These are phyloP conservation scores for Corymbia maculata DNA, from an alignment of 345 rosid species.

Conservation along the genomic window DNA sequence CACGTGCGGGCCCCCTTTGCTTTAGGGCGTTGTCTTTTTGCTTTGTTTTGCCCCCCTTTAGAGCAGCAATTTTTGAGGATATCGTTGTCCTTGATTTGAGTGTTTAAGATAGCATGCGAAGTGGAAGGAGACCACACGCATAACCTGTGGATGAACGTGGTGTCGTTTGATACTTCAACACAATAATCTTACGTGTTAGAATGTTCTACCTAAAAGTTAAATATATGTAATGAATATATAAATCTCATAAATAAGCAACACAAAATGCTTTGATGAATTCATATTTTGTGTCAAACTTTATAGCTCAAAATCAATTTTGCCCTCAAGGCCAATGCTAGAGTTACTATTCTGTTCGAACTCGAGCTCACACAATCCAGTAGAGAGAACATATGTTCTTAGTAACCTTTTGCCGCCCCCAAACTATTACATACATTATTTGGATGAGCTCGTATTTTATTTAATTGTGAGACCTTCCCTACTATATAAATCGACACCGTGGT, in stretches of 20 bases:
- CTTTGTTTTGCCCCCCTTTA: not conserved
- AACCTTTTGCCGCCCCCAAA: not conserved
- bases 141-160: not conserved
- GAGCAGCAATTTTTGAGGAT: not conserved
- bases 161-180: not conserved
- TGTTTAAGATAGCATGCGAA: no score
- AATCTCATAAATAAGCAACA: accelerated
- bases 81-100: not conserved
- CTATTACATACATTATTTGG: not conserved
- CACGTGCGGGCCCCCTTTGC: not conserved
- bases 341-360: not conserved
- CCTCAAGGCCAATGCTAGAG: not conserved
- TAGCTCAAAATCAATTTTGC: not conserved
- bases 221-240: not conserved
- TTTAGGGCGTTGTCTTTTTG: not conserved
- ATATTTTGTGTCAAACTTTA: not conserved
- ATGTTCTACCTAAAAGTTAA: not conserved
- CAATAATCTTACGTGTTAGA: not conserved
- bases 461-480: not conserved
- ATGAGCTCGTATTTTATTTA: not conserved
- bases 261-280: not conserved
- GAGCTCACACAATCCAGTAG: not conserved
- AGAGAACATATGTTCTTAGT: not conserved
- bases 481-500: not conserved
- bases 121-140: no score